Evolutionary conservation across 768 basidiomycete species (phyloP), one percentile per base, ranked within the genome.

Genomic region (Leccinum truebloodii): DNA sequence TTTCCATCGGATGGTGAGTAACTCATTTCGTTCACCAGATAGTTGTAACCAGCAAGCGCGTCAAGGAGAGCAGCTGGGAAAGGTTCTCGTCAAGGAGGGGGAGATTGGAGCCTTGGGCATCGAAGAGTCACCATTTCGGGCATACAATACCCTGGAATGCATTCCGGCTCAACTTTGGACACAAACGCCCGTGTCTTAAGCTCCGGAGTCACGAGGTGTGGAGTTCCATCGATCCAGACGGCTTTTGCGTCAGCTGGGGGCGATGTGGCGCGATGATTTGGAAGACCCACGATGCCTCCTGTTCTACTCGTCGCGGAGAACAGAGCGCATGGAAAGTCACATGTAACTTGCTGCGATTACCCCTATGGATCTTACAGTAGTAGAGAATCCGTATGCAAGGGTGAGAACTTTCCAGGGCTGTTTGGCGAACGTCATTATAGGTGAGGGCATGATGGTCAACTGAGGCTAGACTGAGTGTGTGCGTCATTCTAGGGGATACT

Each of bases 141-240:
- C 77, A 22, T 77, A 71, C 84, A 86, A 65, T 86, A 87, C 7
- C 83, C 85, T 14, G 85, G 82, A 41, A 87, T 76, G 37, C 76
- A 76, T 50, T 76, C 69, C 0, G 81, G 73, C 4, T 72, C 59
- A 22, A 84, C 79, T 5, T 72, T 67, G 13, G 82, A 75, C 22
- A 71, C 69, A 44, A 44, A 54, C 5, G 72, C 61, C 59, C 59
- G 73, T 30, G 60, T 64, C 39, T 67, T 63, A 22, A 76, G 60
- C 24, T 78, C 70, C 10, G 69, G 73, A 1, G 57, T 62, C 55
- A 80, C 61, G 34, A 76, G 68, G 16, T 73, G 65, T 4, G 73
- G 64, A 10, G 66, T 66, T 4, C 65, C 69, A 2, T 77, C 71
- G 18, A 80, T 67, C 75, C 74, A 79, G 39, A 76, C 64, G 37